phyloP scores from a whole-genome alignment of 352 stramenopile genomes.

The Phytophthora pisi region DNA sequence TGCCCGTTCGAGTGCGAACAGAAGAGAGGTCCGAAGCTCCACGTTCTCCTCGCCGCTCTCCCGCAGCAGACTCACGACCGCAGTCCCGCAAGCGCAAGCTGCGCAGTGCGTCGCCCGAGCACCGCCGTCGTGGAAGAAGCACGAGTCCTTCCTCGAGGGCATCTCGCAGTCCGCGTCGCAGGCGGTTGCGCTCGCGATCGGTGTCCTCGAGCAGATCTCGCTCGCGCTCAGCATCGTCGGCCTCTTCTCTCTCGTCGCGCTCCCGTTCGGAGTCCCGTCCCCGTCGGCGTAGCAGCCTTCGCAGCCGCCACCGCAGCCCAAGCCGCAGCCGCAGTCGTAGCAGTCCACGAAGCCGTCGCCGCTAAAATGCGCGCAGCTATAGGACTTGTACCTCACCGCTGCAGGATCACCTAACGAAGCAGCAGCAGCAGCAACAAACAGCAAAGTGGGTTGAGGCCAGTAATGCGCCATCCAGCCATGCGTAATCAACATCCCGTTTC shows the following conservation, averaged over 20 bases:
- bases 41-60: conserved; percentile 15
- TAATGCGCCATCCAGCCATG: background rate
- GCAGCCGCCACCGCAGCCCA: conserved; percentile 32
- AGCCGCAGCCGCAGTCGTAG: conserved; percentile 32
- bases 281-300: conserved; percentile 29
- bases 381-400: background rate
- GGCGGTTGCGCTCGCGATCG: conserved; percentile 34
- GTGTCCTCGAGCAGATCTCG: conserved; percentile 28
- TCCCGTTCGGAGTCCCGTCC: conserved; percentile 39
- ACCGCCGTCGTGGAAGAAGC: conserved; percentile 31
- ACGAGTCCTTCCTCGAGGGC: conserved; percentile 23
- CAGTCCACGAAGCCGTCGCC: conserved; percentile 21
- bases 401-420: background rate
- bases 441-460: background rate
- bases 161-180: conserved; percentile 27
- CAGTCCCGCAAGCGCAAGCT: conserved; percentile 31
- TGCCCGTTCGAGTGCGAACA: conserved; percentile 20
- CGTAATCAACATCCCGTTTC: conserved; percentile 3
- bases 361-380: conserved; percentile 18
- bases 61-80: conserved; percentile 1
- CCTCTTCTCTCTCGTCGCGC: conserved; percentile 30
- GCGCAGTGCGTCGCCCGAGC: conserved; percentile 23
- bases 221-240: conserved; percentile 28
- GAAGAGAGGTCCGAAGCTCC: conserved; percentile 7
- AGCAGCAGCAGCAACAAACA: conserved; percentile 11